Conservation (phyloP, 2,329 filamentous ascomycete species). For the Neocucurbitaria cava region DNA sequence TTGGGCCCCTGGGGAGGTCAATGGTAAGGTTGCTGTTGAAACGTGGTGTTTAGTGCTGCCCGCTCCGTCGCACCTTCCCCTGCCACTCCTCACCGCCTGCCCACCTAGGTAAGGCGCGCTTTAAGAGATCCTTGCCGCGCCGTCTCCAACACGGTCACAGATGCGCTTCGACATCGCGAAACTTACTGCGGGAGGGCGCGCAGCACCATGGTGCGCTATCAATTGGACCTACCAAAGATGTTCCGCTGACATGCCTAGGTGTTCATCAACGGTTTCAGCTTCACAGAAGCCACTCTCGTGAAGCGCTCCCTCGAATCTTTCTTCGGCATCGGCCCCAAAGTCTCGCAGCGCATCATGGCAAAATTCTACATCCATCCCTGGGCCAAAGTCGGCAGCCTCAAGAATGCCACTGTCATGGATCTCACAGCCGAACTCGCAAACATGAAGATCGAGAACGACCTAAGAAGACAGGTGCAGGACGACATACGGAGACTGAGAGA, state of each 20-base stretch:
- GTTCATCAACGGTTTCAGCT: constrained; percentile 86
- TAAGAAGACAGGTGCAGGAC: constrained; percentile 76
- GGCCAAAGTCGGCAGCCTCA: constrained; percentile 77
- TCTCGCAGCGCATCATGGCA: constrained; percentile 76
- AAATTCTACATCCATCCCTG: constrained; percentile 87
- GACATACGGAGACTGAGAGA: constrained; percentile 88
- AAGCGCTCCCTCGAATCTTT: constrained; percentile 72
- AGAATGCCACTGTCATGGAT: constrained; percentile 77
- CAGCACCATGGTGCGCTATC: constrained; percentile 34
- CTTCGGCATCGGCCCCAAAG: constrained; percentile 45
- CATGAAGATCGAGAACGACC: constrained; percentile 94
- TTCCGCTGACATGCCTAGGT: constrained; percentile 61
- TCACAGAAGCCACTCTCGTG: constrained; percentile 82
- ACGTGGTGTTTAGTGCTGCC: constrained; percentile 38
- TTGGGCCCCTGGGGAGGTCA: constrained; percentile 20
- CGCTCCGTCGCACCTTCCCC: constrained; percentile 19
- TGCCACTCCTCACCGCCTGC: constrained; percentile 6
- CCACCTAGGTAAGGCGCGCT: constrained; percentile 8
- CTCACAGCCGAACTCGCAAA: constrained; percentile 84
- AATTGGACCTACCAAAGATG: background rate
- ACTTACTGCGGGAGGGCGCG: constrained; percentile 18
- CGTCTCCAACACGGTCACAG: constrained; percentile 16
- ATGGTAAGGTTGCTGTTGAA: constrained; percentile 31
- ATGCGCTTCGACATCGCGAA: constrained; percentile 23
- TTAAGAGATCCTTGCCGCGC: constrained; percentile 10